Evolutionary conservation across 2,329 filamentous ascomycete species (phyloP).

Genomic region (Pyricularia sp.): DNA sequence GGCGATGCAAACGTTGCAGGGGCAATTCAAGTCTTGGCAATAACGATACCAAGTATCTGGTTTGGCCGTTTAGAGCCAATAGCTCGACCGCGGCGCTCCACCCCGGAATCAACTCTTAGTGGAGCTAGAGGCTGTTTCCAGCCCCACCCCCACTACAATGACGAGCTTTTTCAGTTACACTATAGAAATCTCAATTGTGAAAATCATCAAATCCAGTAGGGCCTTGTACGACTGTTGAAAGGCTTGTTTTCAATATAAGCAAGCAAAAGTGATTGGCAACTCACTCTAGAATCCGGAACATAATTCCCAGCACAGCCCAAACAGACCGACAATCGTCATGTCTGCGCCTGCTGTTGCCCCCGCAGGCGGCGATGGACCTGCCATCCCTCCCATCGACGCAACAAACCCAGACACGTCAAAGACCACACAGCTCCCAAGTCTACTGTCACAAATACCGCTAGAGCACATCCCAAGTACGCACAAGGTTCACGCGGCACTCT

Average conservation of each 20-base stretch:
- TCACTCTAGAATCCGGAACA: neutral
- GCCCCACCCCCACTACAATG: constrained; percentile 1
- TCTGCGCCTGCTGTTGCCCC: neutral
- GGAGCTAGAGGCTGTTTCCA: neutral
- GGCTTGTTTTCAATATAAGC: neutral
- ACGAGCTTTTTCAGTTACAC: neutral
- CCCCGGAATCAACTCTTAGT: neutral
- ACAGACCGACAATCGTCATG: neutral
- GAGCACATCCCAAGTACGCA: constrained; percentile 65
- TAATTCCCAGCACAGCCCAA: neutral
- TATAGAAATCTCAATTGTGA: neutral
- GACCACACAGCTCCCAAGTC: constrained; percentile 6
- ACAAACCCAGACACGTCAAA: constrained; percentile 3
- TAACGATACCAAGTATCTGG: neutral
- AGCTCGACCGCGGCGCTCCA: neutral
- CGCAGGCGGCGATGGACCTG: neutral
- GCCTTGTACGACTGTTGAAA: neutral
- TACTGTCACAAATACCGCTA: constrained; percentile 58
- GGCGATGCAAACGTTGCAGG: neutral
- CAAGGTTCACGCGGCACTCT: constrained; percentile 65
- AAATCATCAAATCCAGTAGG: neutral
- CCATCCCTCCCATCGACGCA: neutral
- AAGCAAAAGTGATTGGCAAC: neutral
- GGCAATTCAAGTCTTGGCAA: neutral
- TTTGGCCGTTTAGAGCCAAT: neutral